Conservation (phyloP, 345 rosid genomes). For the Sisymbrium irio region DNA sequence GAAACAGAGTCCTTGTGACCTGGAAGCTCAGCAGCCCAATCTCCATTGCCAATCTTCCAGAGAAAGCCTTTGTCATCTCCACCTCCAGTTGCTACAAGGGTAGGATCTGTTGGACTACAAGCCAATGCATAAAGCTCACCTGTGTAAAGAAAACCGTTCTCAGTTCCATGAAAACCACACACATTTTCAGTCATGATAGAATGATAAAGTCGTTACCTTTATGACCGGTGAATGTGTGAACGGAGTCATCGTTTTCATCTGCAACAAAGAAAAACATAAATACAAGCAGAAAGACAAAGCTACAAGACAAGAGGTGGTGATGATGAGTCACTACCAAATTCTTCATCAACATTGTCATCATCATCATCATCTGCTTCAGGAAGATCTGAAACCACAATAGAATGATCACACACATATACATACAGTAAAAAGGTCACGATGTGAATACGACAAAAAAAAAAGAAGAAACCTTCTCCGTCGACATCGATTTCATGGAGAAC, state of each 20-base stretch:
- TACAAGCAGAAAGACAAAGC: not conserved
- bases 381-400: slow-evolving; percentile 48
- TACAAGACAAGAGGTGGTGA: not conserved
- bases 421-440: not conserved
- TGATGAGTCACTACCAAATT: slow-evolving; percentile 32
- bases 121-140: slow-evolving; percentile 78
- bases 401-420: not conserved
- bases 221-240: slow-evolving; percentile 89
- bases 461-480: slow-evolving; percentile 67
- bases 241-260: slow-evolving; percentile 79
- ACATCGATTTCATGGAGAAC: slow-evolving; percentile 60
- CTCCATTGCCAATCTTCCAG: slow-evolving; percentile 87
- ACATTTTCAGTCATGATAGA: not conserved
- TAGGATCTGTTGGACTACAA: slow-evolving; percentile 76
- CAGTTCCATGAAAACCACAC: not conserved
- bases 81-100: slow-evolving; percentile 88
- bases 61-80: slow-evolving; percentile 81
- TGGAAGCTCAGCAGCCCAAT: slow-evolving; percentile 75
- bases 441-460: not conserved
- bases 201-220: slow-evolving; percentile 42
- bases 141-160: slow-evolving; percentile 34
- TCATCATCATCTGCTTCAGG: slow-evolving; percentile 71
- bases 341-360: slow-evolving; percentile 40
- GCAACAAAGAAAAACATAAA: not conserved
- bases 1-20: slow-evolving; percentile 87